A percentile compares a stretch with the other conserved stretches of the same genome.
These are phyloP conservation scores for Russula emetica DNA, from an alignment of 768 basidiomycete genomes.

Conservation along the genomic window DNA sequence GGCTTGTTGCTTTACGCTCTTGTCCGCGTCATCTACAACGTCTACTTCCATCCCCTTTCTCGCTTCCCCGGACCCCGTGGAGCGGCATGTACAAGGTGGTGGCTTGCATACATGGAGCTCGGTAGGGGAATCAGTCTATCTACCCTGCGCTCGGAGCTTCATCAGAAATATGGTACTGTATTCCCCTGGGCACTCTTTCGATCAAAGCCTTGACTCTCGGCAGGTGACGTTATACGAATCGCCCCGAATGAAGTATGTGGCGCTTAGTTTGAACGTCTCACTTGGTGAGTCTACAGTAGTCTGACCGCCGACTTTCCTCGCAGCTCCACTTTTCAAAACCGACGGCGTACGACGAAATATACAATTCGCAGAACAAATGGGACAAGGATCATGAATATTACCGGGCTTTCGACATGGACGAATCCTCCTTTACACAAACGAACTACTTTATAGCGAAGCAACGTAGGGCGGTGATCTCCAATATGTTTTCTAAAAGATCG, in stretches of 20 bases:
- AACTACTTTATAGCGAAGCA: slow-evolving; percentile 36
- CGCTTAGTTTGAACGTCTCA: too few relatives aligned
- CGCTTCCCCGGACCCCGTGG: slow-evolving; percentile 21
- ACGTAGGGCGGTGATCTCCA: slow-evolving; percentile 35
- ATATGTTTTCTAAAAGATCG: slow-evolving; percentile 41
- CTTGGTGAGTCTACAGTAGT: background rate
- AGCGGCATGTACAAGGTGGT: slow-evolving; percentile 19
- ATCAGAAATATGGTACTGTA: slow-evolving; percentile 12
- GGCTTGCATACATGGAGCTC: slow-evolving; percentile 23
- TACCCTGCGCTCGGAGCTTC: slow-evolving; percentile 14
- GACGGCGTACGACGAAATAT: slow-evolving; percentile 15
- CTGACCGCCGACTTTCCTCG: background rate
- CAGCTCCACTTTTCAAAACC: slow-evolving; percentile 19
- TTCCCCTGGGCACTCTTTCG: background rate
- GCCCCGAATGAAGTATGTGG: slow-evolving; percentile 14
- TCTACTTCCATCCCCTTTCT: slow-evolving; percentile 22
- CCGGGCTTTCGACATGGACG: slow-evolving; percentile 35
- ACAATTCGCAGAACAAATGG: slow-evolving; percentile 30
- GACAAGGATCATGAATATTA: slow-evolving; percentile 41
- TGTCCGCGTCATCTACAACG: slow-evolving; percentile 7
- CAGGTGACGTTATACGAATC: slow-evolving; percentile 23
- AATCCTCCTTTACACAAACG: slow-evolving; percentile 37
- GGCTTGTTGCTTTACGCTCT: background rate
- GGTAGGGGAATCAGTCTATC: slow-evolving; percentile 9
- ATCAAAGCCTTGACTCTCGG: background rate